A percentile compares a stretch with the other conserved stretches of the same genome.
Evolutionary conservation across 768 basidiomycete species (phyloP).

Genomic region (Russula abietina): DNA sequence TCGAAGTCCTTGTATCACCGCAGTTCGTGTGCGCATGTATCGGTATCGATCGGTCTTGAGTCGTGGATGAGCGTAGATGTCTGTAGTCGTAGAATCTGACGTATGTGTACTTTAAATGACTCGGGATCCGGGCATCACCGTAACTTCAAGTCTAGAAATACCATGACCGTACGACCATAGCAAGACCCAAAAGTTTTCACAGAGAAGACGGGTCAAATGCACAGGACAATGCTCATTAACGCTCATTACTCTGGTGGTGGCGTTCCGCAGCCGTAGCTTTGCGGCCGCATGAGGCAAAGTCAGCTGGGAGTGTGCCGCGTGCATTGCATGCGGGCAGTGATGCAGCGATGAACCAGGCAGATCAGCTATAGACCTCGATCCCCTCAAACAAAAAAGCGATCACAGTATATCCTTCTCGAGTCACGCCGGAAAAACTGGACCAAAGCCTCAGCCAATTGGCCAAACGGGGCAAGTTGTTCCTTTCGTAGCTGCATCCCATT

Average conservation of each 20-base stretch:
- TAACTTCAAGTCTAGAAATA: no score
- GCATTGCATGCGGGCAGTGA: no score
- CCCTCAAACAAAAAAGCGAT: no score
- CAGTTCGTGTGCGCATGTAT: not conserved
- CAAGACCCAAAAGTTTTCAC: conserved; percentile 29
- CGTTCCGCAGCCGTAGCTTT: conserved; percentile 42
- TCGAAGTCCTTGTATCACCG: not conserved
- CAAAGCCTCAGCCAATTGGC: not conserved
- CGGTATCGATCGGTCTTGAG: not conserved
- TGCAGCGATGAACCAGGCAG: no score
- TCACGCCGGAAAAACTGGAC: conserved; percentile 21
- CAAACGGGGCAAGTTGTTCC: not conserved
- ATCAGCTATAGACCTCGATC: no score
- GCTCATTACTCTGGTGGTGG: no score
- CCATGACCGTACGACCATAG: conserved; percentile 16
- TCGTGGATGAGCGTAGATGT: not conserved
- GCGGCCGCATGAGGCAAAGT: conserved; percentile 31
- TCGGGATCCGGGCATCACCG: no score
- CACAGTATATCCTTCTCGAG: not conserved
- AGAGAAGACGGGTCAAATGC: conserved; percentile 46
- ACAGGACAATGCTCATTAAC: conserved; percentile 47
- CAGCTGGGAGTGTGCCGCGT: no score
- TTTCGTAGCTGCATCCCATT: no score
- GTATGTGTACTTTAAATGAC: not conserved
- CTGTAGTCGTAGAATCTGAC: not conserved